Percentiles rank a stretch among this genome's conserved stretches.
These are phyloP conservation scores for Blastocystis sp. DNA, from an alignment of 352 stramenopile genomes.

Conservation along the genomic window DNA sequence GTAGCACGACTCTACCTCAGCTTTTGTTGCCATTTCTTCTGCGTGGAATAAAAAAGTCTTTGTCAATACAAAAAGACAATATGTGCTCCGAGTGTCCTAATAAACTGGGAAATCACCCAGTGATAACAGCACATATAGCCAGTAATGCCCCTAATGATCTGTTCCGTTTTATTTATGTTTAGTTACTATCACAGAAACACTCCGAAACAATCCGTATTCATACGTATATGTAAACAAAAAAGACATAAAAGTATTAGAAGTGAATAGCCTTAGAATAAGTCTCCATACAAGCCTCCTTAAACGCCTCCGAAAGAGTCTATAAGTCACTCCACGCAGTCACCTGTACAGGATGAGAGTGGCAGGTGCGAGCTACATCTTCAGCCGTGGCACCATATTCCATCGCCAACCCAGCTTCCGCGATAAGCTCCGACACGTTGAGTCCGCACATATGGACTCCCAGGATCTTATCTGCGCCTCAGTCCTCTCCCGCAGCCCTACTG, in stretches of 20 bases:
- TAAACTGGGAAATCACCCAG: background rate
- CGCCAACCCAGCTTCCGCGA: conserved; percentile 91
- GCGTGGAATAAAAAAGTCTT: background rate
- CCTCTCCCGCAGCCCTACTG: background rate
- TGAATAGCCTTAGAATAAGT: conserved; percentile 97
- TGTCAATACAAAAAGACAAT: background rate
- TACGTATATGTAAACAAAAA: background rate
- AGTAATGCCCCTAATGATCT: background rate
- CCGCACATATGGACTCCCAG: conserved; percentile 97
- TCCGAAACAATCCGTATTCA: background rate
- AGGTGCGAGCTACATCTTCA: conserved; percentile 97
- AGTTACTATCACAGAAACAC: background rate
- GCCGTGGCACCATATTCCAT: conserved; percentile 96
- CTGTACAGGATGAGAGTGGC: conserved; percentile 74
- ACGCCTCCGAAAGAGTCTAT: conserved; percentile 88
- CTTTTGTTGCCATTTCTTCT: background rate
- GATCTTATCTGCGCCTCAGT: conserved; percentile 78
- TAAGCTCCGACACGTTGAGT: conserved; percentile 96
- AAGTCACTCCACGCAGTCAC: conserved; percentile 62
- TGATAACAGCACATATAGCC: background rate
- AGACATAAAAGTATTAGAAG: conserved; percentile 76
- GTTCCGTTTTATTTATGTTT: conserved; percentile 9
- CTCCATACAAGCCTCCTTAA: conserved; percentile 96
- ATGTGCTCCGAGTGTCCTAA: background rate
- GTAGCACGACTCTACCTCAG: background rate